Evolutionary conservation across 768 basidiomycete species (phyloP), one percentile per base, ranked within the genome.

Genomic region (Xanthoconium purpureum): DNA sequence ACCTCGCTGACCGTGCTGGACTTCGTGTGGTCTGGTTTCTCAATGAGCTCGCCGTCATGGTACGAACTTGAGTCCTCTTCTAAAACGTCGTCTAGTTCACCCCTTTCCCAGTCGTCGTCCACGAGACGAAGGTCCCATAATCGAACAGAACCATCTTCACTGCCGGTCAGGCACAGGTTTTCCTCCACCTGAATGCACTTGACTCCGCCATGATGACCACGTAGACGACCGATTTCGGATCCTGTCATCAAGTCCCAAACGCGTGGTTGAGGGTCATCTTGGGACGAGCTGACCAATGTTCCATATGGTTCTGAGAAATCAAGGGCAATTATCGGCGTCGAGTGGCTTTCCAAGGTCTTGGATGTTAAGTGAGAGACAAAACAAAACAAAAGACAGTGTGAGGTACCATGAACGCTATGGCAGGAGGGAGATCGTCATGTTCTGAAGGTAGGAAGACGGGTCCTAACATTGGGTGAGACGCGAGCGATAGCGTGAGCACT

Each of bases 221-320:
- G 78, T 44, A 99, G 73, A 53, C 88, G 82, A 12, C 92, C 94
- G 32, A 94, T 82, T 71, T 95, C 90, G 52, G 88, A 84, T 11
- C 95, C 97, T 32, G 87, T 83, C 60, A 95, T 83, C 17, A 99
- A 78, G 71, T 99, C 97, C 96, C 94, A 99, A 14, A 98, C 88
- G 7, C 89, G 85, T 3, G 94, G 94, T 54, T 90, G 84, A 13
- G 87, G 77, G 63, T 97, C 96, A 50, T 92, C 89, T 57, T 84
- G 85, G 1, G 92, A 88, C 1, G 94, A 88, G 49, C 85, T 91
- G 56, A 98, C 94, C 36, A 98, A 83, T 11, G 87, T 89, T 15
- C 94, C 96, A 64, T 99, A 99, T 6, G 97, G 97, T 67, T 98
- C 96, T 11, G 91, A 92, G 66, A 98, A 92, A 73, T 99, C 97